A percentile compares a stretch with the other conserved stretches of the same genome.
These are phyloP conservation scores for Acer saccharum DNA, from an alignment of 345 rosid genomes.

Conservation along the genomic window DNA sequence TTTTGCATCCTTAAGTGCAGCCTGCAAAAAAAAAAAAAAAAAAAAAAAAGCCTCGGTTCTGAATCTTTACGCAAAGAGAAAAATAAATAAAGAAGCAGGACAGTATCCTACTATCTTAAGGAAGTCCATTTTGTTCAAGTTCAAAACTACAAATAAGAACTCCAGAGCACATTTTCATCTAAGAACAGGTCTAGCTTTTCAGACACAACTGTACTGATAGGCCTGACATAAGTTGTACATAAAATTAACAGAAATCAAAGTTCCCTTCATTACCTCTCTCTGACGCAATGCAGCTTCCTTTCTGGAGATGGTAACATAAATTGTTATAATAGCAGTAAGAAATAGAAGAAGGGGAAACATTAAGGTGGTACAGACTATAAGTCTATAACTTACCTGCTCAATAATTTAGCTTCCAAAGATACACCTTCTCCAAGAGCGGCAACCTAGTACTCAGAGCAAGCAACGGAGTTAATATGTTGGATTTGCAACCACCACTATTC, in stretches of 20 bases:
- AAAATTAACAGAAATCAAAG: conserved; percentile 4
- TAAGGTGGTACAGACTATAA: conserved; percentile 13
- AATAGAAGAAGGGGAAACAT: background rate
- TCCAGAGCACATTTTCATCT: background rate
- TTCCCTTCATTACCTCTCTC: conserved; percentile 67
- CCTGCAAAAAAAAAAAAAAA: conserved; percentile 44
- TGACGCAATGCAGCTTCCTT: conserved; percentile 97
- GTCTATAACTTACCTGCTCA: conserved; percentile 62
- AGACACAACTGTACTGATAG: conserved; percentile 11
- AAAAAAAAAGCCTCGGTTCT: background rate
- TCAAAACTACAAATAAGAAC: background rate
- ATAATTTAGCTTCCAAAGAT: conserved; percentile 90
- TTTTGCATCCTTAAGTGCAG: conserved; percentile 83
- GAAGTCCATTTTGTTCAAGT: background rate
- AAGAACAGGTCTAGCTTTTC: background rate
- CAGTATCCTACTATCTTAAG: background rate
- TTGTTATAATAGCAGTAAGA: conserved; percentile 17
- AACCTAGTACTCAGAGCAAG: conserved; percentile 52
- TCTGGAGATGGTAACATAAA: conserved; percentile 47
- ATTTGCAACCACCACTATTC: background rate
- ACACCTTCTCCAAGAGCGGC: conserved; percentile 95
- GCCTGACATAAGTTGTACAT: background rate
- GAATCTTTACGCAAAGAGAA: background rate
- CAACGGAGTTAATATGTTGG: background rate
- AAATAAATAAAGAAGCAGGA: background rate